Evolutionary conservation across 306 rosid species (phyloP), one percentile per base, ranked within the genome.

Genomic region (Citrullus mucosospermus): DNA sequence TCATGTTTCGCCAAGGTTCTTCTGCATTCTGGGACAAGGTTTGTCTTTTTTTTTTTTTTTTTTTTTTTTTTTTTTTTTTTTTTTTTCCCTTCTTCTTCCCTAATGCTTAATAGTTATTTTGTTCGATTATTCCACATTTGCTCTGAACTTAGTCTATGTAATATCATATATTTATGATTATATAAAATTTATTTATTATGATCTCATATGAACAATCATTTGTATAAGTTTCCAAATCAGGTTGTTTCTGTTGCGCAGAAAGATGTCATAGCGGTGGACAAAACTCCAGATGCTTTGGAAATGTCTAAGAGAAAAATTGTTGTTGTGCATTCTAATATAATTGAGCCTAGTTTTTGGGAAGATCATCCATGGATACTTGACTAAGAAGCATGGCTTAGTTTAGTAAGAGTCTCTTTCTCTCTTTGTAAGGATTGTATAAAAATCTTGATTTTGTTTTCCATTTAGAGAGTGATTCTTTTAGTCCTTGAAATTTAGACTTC

Each of bases 1-100:
- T 65, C 76, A 90, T 93, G 89, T 91, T 85, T 74, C 88, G 89
- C 78, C 91, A 74, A 78, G 98, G 97, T 43, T 91, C 97, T 78
- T 91, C 88, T 0, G 84, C 78, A 79, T 93, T 85, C 74, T 77
- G 97, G 92, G 88, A 86, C 71, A 77, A 80, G 81, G 86, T 80
- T 68, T 68, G 75, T 68, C 9, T 9, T 12, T 59, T 2, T 62
- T 62, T 2, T 25, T 25, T 7, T 34, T 60, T 36, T 36, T 36
- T 36, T 9, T 43, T 8, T 36, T 22, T 22, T 22, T 22, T 22
- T 22, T 6, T 18, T 25, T 9, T 12, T 59, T 2, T 62, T 62
- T 2, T 25, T 25, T 62, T 2, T 25, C 12, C 2, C 28, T 25
- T 1, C 28, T 25, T 1, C 28, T 25, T 25, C 28, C 28, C 28